Evolutionary conservation across 2,329 filamentous ascomycete species (phyloP), one percentile per base, ranked within the genome.

Genomic region (Penicillium rolfsii): DNA sequence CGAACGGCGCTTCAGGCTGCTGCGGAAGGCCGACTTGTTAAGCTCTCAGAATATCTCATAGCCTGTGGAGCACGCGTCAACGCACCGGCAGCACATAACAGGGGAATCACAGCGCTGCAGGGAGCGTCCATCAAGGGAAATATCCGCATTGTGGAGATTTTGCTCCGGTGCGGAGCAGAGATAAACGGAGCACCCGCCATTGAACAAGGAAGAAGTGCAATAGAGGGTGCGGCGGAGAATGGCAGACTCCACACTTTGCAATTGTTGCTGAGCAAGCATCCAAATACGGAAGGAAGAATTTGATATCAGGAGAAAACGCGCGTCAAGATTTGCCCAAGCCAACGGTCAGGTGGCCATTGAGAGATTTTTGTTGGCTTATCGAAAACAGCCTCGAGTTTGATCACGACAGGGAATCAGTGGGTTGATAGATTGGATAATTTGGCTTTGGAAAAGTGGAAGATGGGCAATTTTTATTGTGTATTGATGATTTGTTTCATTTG

Each of bases 191-290:
- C 61, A 19, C 59, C 58, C 43, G 40, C 67, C 12, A 46, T 60
- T 16, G 35, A 58, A 4, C 16, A 62, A 22, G 75, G 73, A 22
- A 59, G 64, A 50, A 74, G 65, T 33, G 70, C 75, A n/a, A 60
- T 77, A 19, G 64, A 73, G 56, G 70, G 60, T 11, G 76, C 76
- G 33, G 74, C 74, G 0, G 69, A 68, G 53, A 33, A 70, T 59
- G 74, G 73, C 6, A 69, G 70, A 52, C 24, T 74, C 9, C 70
- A 76, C 49, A 69, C 69, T 56, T 43, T 76, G 19, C 64, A 71
- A 48, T 53, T 75, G 14, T 63, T 22, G 19, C 19, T 22, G 19
- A 22, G 19, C 19, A 22, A 22, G 19, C 19, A 22, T 22, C 19
- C 19, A 1, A 22, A 22, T 22, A 22, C 19, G 19, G 19, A 22